Evolutionary conservation across 176 grass and related monocot genomes (phyloP), one percentile per base, ranked within the genome.

Genomic region (Oropetium thomaeum): DNA sequence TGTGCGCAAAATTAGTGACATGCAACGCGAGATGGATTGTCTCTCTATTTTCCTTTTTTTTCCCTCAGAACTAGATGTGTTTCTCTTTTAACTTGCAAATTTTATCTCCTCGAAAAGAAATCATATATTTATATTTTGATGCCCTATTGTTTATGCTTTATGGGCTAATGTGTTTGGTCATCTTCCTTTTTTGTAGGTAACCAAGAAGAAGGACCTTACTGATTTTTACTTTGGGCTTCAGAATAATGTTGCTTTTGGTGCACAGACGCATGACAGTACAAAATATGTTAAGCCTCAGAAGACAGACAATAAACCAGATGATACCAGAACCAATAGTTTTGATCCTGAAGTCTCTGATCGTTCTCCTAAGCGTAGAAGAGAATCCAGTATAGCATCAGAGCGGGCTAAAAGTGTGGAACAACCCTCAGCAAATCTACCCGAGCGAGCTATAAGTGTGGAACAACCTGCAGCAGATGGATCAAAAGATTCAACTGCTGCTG

Each of bases 201-300:
- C 95, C 4, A 98, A 98, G 83, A 98, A 99, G 89, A 95, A 77
- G 81, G 91, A 99, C 51, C 48, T 99, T 67, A 99, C 91, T 45
- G 96, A 92, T 58, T 99, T 99, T 73, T 99, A 99, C 84, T 95
- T 99, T 54, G 75, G 91, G 16, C 96, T 99, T 68, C 48, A 49
- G 59, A 85, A 88, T 71, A 99, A 98, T 83, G 89, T 98, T 67
- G 96, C 96, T 82, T 92, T 94, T 22, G 96, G 96, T 71, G 91
- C 86, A 72, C 57, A 7, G 10, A 57, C 27, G 1, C 71, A 82
- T 69, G 83, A 72, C 12, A 37, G 25, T 4, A 22, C 67, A 75
- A 84, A 88, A 66, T 5, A 13, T n/a, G 68, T 67, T 10, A 74
- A 90, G 43, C 62, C 75, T 68, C 74, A 79, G 43, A 74, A 60